Base-by-base conservation (phyloP, 2,329 filamentous ascomycete genomes). In the Colletotrichum sp. region DNA sequence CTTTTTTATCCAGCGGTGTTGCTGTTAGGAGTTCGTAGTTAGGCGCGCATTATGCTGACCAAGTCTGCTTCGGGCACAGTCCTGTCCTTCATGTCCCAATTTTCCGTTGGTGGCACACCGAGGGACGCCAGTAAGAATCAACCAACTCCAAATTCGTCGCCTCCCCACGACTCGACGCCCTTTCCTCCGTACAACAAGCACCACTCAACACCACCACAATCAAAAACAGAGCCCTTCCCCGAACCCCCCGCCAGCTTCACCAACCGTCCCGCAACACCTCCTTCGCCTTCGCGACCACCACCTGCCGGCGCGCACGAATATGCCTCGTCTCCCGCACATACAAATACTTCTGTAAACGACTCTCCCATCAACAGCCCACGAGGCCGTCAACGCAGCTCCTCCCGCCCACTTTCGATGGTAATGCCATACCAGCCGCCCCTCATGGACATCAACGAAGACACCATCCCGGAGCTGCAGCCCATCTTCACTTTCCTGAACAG, bases 401-500 rank as follows among this genome's bases (percentile, higher is more conserved):
- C 94, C 10, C 91, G 96, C 77, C 96, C 96, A 39, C 88, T 94
- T 85, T 98, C 96, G 77, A 97, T 98, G 90, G 90, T 96, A 66
- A 94, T 97, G 84, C 93, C 94, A 77, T 96, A 96, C 85, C 94
- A 96, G 80, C 95, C 96, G 82, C 94, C 94, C 82, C 87, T 96
- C 84, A 96, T 98, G 93, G 95, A 98, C 82, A 90, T 97, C 78
- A 92, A 92, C 82, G 90, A 94, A 79, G 95, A 98, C 83, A 98
- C 95, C 34, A 92, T 97, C 78, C 96, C 97, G 49, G 97, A 99
- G 89, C 90, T 99, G 78, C 94, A 96, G 86, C 96, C 96, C 78
- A 96, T 99, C 81, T 99, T 99, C 85, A 95, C 92, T 77, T 97
- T 95, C 82, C 90, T 99, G 79, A 99, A 98, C 86, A 97, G 94